Percentiles rank a stretch among this genome's conserved stretches.
Conservation (phyloP, 371 early-diverging fungal species). For the Mortierella sp. region DNA sequence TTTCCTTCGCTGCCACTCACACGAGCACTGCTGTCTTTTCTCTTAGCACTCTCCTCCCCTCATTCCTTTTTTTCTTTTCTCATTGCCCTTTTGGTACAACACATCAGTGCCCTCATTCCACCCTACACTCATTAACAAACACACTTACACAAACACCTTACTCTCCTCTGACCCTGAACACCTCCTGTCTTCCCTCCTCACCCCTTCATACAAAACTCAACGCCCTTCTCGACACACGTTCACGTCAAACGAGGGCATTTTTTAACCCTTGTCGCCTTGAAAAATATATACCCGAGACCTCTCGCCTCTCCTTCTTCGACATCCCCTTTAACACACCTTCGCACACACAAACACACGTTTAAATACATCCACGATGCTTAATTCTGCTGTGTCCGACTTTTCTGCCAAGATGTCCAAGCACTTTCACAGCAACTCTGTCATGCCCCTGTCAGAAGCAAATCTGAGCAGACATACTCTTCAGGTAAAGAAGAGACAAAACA, state of each 20-base stretch:
- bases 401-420: slow-evolving; percentile 38
- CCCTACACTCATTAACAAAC: too few species aligned
- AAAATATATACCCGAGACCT: background rate
- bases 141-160: too few species aligned
- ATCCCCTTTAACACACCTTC: background rate
- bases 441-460: slow-evolving; percentile 54
- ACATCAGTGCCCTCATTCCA: background rate
- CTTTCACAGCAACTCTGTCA: slow-evolving; percentile 27
- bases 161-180: too few species aligned
- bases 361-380: background rate
- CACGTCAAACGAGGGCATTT: background rate
- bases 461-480: slow-evolving; percentile 52
- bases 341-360: background rate
- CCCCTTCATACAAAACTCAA: background rate
- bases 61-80: background rate
- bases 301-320: background rate
- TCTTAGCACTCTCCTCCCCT: background rate
- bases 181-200: background rate
- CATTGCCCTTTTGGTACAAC: background rate
- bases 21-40: background rate
- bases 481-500: slow-evolving; percentile 15
- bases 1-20: background rate
- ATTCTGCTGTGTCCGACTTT: slow-evolving; percentile 25
- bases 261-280: background rate
- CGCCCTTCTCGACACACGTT: background rate